Conservation (phyloP, 2,329 filamentous ascomycete genomes). For the Sclerotinia sclerotiorum region DNA sequence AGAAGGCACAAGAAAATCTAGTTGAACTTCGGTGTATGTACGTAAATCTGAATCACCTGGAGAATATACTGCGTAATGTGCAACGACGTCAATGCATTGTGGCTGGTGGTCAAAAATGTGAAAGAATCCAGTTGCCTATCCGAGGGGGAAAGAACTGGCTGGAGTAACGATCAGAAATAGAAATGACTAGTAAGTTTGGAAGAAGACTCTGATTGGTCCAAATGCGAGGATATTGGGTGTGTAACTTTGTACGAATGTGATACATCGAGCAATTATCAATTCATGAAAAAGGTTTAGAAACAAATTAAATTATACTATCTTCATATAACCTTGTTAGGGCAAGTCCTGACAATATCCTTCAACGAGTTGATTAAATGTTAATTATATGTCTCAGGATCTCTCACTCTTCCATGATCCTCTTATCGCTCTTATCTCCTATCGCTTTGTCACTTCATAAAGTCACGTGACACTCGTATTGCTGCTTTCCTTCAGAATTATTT, state of each 20-base stretch:
- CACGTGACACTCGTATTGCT: not conserved
- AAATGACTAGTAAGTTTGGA: not conserved
- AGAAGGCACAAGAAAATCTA: not conserved
- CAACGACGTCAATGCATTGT: not conserved
- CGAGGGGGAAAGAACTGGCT: not conserved
- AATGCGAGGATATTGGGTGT: not conserved
- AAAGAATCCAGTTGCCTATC: conserved; percentile 7
- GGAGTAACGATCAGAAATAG: not conserved
- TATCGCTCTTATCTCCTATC: too few relatives aligned
- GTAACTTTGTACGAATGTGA: too few relatives aligned
- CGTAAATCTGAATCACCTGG: conserved; percentile 2
- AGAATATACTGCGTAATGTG: not conserved
- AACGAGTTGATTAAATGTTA: too few relatives aligned
- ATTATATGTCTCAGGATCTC: too few relatives aligned
- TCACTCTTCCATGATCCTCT: too few relatives aligned
- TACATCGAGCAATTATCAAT: too few relatives aligned
- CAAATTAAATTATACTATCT: not conserved
- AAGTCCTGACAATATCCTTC: too few relatives aligned
- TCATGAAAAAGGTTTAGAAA: not conserved
- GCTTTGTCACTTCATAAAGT: too few relatives aligned
- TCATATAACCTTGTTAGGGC: too few relatives aligned
- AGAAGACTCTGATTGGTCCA: not conserved
- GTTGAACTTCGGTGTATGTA: not conserved
- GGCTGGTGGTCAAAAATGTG: not conserved
- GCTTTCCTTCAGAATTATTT: not conserved